A percentile compares a stretch with the other conserved stretches of the same genome.
Evolutionary conservation across 495 filamentous ascomycete genomes (phyloP).

Genomic region (Penicillium egyptiacum): DNA sequence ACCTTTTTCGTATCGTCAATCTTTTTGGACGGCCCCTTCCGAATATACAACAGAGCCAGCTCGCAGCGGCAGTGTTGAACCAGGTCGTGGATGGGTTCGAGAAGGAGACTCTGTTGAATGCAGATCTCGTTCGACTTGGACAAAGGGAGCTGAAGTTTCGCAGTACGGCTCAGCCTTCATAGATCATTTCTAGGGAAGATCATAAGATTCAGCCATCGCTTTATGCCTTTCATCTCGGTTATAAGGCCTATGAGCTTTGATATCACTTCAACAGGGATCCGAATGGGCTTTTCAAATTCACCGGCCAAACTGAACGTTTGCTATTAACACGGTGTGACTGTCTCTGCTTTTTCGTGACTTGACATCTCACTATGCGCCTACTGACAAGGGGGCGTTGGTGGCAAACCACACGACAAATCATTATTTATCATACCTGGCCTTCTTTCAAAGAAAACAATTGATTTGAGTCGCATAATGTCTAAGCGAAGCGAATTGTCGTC

Average conservation of each 20-base stretch:
- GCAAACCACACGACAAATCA: neutral
- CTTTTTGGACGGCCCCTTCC: constrained; percentile 23
- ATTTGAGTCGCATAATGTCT: neutral
- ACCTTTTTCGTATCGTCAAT: constrained; percentile 10
- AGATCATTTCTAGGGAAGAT: neutral
- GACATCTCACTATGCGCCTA: neutral
- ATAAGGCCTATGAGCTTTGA: neutral
- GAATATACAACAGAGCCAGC: constrained; percentile 34
- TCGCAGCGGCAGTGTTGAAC: constrained; percentile 47
- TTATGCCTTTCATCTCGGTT: neutral
- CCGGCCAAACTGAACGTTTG: too few species aligned
- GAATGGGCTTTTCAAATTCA: neutral
- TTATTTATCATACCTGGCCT: neutral
- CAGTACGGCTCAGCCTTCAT: neutral
- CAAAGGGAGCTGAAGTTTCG: neutral
- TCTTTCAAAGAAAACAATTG: neutral
- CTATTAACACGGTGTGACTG: too few species aligned
- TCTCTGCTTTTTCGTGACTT: too few species aligned
- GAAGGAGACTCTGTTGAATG: constrained; percentile 47
- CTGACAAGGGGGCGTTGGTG: neutral
- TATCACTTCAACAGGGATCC: neutral
- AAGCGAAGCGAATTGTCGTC: neutral
- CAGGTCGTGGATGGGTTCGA: constrained; percentile 46
- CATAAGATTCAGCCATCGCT: neutral
- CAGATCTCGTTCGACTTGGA: constrained; percentile 46